Percentiles rank a stretch among this genome's conserved stretches.
phyloP scores from a whole-genome alignment of 805 yeast species.

The Nakazawaea populi region DNA sequence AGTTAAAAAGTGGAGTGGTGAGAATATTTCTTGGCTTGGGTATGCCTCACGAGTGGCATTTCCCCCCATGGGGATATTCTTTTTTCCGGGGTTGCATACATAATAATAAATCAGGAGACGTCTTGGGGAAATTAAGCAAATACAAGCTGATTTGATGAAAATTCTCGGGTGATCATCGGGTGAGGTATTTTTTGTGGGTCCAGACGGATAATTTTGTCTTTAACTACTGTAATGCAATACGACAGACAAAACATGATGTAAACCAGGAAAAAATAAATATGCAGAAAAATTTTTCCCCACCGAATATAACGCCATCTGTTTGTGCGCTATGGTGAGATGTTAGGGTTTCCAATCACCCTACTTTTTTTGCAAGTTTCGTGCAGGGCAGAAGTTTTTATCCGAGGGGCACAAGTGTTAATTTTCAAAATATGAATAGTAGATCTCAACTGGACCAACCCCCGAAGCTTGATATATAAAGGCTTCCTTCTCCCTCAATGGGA shows the following conservation, averaged over 20 bases:
- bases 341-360: not conserved
- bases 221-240: not conserved
- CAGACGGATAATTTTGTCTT: not conserved
- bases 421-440: no score
- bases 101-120: not conserved
- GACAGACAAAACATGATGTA: not conserved
- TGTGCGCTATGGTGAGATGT: not conserved
- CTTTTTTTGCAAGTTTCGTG: not conserved
- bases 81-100: not conserved
- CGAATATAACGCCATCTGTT: not conserved
- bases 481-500: not conserved
- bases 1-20: not conserved
- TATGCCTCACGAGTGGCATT: not conserved
- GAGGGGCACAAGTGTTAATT: not conserved
- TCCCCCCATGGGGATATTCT: not conserved
- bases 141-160: not conserved
- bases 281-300: not conserved
- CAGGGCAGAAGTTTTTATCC: not conserved
- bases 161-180: no score
- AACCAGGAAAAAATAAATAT: not conserved
- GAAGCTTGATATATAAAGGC: not conserved
- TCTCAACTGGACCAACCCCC: no score
- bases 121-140: not conserved
- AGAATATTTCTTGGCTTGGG: not conserved
- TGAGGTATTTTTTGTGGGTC: not conserved